Conservation (phyloP, 2,329 filamentous ascomycete genomes). For the Neopestalotiopsis clavispora region DNA sequence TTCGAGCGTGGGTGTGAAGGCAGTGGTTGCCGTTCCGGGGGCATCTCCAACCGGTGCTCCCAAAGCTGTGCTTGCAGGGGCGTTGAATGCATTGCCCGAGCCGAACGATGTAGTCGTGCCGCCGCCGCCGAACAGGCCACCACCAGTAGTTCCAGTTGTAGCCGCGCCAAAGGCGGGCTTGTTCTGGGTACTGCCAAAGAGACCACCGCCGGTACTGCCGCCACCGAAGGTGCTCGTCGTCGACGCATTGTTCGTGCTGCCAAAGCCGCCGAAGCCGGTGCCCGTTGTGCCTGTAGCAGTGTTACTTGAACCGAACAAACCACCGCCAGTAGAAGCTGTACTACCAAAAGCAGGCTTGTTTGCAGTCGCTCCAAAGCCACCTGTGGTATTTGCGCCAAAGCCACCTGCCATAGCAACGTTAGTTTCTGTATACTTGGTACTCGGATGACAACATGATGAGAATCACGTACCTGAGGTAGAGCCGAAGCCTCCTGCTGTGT, state of each 20-base stretch:
- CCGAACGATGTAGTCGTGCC: constrained; percentile 40
- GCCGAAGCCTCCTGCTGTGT: constrained; percentile 36
- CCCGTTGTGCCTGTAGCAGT: constrained; percentile 31
- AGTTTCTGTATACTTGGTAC: constrained; percentile 20
- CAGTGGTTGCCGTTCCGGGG: constrained; percentile 71
- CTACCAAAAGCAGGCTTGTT: constrained; percentile 31
- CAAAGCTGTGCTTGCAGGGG: constrained; percentile 49
- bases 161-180: constrained; percentile 57
- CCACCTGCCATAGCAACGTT: constrained; percentile 26
- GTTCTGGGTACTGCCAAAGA: constrained; percentile 36
- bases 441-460: neutral
- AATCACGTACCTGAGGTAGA: constrained; percentile 42
- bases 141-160: constrained; percentile 47
- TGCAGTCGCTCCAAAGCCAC: constrained; percentile 25
- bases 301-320: constrained; percentile 52
- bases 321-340: constrained; percentile 43
- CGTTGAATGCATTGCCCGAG: constrained; percentile 48
- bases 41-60: constrained; percentile 60
- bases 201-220: constrained; percentile 27
- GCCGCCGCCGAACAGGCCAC: constrained; percentile 50
- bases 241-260: constrained; percentile 40
- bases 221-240: constrained; percentile 43
- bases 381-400: constrained; percentile 43
- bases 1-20: constrained; percentile 73
- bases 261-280: constrained; percentile 39